These are phyloP conservation scores for Fallopia convolvulus DNA, from an alignment of 148 eudicot species.

Conservation along the genomic window DNA sequence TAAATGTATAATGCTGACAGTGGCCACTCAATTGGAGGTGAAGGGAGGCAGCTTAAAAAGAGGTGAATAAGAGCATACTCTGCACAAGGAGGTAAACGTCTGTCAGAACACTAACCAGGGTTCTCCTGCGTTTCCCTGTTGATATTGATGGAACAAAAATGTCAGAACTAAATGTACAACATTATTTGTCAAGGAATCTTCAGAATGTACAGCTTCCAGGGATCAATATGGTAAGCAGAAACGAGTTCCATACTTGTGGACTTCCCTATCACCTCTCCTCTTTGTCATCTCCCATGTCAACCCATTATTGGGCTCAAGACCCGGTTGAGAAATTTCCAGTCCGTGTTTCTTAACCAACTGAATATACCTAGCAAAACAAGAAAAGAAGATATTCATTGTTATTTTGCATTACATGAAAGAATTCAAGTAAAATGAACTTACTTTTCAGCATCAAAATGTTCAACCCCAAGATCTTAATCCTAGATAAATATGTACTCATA, in stretches of 20 bases:
- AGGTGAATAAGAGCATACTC: slow-evolving; percentile 36
- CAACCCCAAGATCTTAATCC: slow-evolving; percentile 22
- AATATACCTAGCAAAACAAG: slow-evolving; percentile 1
- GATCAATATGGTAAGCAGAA: background rate
- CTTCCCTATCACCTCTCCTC: slow-evolving; percentile 17
- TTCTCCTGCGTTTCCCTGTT: slow-evolving; percentile 73
- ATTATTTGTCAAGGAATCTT: background rate
- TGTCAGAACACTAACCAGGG: slow-evolving; percentile 90
- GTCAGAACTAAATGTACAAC: background rate
- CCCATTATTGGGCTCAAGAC: slow-evolving; percentile 13
- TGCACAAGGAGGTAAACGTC: slow-evolving; percentile 83
- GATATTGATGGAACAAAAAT: background rate
- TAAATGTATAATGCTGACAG: background rate
- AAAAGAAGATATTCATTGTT: background rate
- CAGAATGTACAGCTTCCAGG: slow-evolving; percentile 1
- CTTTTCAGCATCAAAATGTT: slow-evolving; percentile 15
- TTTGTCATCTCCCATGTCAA: slow-evolving; percentile 16
- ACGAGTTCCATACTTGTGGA: slow-evolving; percentile 9
- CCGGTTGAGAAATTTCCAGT: slow-evolving; percentile 12
- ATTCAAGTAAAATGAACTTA: slow-evolving; percentile 8
- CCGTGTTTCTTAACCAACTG: slow-evolving; percentile 14
- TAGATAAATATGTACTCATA: slow-evolving; percentile 20
- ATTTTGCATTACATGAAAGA: background rate
- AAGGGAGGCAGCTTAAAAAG: background rate
- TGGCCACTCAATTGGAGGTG: background rate